phyloP scores from a whole-genome alignment of 2,329 filamentous ascomycete genomes.

The Tolypocladium album region DNA sequence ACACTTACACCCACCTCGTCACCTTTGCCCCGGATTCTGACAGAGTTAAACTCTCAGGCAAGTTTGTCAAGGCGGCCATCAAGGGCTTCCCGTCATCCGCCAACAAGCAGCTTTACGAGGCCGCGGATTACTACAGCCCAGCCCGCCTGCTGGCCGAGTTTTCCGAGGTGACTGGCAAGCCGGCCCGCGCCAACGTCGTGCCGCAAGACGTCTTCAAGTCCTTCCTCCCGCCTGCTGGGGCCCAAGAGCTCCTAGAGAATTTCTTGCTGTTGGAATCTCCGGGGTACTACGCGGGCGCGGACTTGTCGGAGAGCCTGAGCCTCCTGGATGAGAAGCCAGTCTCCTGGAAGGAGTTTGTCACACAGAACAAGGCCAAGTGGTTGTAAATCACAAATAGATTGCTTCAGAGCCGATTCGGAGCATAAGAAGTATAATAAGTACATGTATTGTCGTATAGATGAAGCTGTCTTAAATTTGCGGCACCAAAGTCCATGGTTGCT shows the following conservation, averaged over 20 bases:
- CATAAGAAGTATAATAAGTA: too few species aligned
- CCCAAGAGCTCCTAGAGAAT: constrained; percentile 29
- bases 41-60: constrained; percentile 9
- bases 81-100: constrained; percentile 12
- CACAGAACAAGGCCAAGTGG: constrained; percentile 19
- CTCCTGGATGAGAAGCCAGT: constrained; percentile 25
- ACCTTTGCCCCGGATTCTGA: not conserved
- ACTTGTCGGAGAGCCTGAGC: constrained; percentile 18
- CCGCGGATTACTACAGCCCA: constrained; percentile 24
- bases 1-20: not conserved
- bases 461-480: too few species aligned
- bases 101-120: constrained; percentile 24
- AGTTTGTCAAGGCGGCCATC: constrained; percentile 23
- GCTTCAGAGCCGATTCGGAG: too few species aligned
- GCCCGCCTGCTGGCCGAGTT: constrained; percentile 21
- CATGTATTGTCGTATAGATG: too few species aligned
- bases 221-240: constrained; percentile 15
- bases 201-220: constrained; percentile 23
- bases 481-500: too few species aligned
- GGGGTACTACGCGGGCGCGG: constrained; percentile 27
- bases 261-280: constrained; percentile 28
- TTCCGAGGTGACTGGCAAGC: constrained; percentile 21
- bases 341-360: constrained; percentile 26
- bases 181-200: constrained; percentile 17
- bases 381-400: not conserved